These are phyloP conservation scores for Colletotrichum lini DNA, from an alignment of 2,329 filamentous ascomycete species.

Conservation along the genomic window DNA sequence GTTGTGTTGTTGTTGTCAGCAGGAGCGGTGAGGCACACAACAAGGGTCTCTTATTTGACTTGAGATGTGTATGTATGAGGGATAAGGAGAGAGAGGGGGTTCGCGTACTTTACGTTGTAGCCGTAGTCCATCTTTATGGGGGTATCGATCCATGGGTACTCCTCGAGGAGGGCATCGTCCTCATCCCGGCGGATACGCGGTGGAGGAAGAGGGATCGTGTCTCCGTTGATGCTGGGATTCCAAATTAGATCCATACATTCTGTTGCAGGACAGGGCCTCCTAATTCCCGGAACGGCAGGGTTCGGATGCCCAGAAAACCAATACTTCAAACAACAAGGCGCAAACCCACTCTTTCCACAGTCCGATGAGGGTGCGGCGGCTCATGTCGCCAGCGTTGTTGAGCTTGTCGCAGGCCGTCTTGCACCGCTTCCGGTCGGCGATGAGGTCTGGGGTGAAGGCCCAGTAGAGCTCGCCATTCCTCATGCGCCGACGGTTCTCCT, in stretches of 20 bases:
- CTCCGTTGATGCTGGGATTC: constrained; percentile 69
- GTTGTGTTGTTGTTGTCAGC: background rate
- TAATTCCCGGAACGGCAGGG: background rate
- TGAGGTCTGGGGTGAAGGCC: constrained; percentile 78
- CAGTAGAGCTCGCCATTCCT: constrained; percentile 79
- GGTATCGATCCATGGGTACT: constrained; percentile 77
- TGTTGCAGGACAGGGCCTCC: background rate
- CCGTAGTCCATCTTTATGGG: constrained; percentile 85
- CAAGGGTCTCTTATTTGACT: background rate
- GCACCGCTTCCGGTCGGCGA: constrained; percentile 74
- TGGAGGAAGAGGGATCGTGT: constrained; percentile 75
- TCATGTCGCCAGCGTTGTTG: constrained; percentile 73
- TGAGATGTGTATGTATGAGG: background rate
- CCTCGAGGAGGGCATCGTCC: constrained; percentile 75
- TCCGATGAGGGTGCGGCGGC: constrained; percentile 74
- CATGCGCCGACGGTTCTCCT: constrained; percentile 71
- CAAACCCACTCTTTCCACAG: constrained; percentile 79
- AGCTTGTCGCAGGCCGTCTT: constrained; percentile 72
- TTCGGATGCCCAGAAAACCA: constrained; percentile 5
- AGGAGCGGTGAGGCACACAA: background rate
- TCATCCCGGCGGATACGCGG: constrained; percentile 68
- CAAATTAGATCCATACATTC: constrained; percentile 18
- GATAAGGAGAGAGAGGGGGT: background rate
- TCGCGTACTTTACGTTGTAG: constrained; percentile 73
- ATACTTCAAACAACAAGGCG: background rate